Evolutionary conservation across 1,139 yeast genomes (phyloP), one percentile per base, ranked within the genome.

Genomic region (Yamadazyma triangularis): DNA sequence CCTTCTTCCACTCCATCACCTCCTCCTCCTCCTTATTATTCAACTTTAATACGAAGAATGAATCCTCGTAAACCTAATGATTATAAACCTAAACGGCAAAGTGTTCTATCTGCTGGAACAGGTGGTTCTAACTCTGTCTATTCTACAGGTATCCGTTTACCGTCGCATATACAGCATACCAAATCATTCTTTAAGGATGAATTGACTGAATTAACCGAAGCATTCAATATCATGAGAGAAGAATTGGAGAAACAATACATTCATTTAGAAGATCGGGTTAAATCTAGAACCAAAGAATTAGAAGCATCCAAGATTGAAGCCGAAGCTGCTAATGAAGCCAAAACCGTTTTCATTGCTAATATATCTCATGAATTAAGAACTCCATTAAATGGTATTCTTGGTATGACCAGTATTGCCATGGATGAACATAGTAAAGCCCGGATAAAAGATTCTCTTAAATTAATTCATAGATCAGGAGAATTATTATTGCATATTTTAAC

Each of bases 311-410:
- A 85, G 47, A 71, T 84, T 22, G 87, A 84, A 51, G 96, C 96
- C 0, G 96, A 89, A 57, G 75, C 82, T 23, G 97, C 98, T 2
- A 89, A 87, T 56, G 96, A 87, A 48, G 95, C 96, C 7, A 89
- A 89, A 49, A 85, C 96, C 0, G 86, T 87, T 11, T 91, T 91
- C 55, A 88, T 91, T 53, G 97, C 97, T 13, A 91, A 89, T 53
- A 88, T 91, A 23, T 88, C 96, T 0, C 97, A 91, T 53, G 98
- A 91, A 58, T 70, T 91, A 50, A 71, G 96, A 43, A 91, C 98
- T 0, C 98, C 98, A 1, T 64, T 91, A 45, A 91, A 91, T 56
- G 98, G 97, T 52, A 91, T 91, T 26, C 63, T 91, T 35, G 98
- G 98, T 34, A 86, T 91, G 95, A 85, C 96, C 0, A 84, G 95